Conservation (phyloP, 192 early-diverging fungal species). For the Mortierella antarctica region DNA sequence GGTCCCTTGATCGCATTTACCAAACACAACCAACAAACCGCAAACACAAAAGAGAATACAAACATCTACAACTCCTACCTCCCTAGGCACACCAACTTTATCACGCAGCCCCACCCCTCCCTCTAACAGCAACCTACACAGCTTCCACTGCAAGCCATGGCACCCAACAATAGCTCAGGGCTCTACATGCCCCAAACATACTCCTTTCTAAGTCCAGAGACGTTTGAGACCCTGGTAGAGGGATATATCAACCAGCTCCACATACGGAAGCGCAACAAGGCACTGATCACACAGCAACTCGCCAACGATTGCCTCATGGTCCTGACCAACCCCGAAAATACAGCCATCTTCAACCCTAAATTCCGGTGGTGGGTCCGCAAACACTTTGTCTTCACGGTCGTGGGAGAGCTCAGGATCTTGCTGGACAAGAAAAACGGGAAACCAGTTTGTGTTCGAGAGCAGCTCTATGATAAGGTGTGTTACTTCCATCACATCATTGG, state of each 20-base stretch:
- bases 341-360: conserved; percentile 49
- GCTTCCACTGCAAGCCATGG: neutral
- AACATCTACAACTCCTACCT: no score
- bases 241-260: conserved; percentile 26
- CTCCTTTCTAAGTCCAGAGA: conserved; percentile 43
- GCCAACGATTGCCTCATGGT: conserved; percentile 52
- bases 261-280: conserved; percentile 32
- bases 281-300: conserved; percentile 30
- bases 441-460: conserved; percentile 45
- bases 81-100: neutral
- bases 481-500: conserved; percentile 55
- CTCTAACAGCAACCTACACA: neutral
- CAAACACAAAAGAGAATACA: neutral
- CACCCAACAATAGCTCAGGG: conserved; percentile 19
- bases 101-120: neutral
- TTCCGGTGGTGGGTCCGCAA: conserved; percentile 54
- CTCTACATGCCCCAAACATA: conserved; percentile 47
- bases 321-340: conserved; percentile 50
- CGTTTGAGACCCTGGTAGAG: conserved; percentile 29
- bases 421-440: conserved; percentile 54
- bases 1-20: neutral
- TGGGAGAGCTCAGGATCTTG: conserved; percentile 47
- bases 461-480: conserved; percentile 49
- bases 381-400: conserved; percentile 48
- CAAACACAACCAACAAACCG: neutral